A percentile compares a stretch with the other conserved stretches of the same genome.
These are phyloP conservation scores for Coccomyxa subellipsoidea DNA, from an alignment of 163 green algal genomes.

Conservation along the genomic window DNA sequence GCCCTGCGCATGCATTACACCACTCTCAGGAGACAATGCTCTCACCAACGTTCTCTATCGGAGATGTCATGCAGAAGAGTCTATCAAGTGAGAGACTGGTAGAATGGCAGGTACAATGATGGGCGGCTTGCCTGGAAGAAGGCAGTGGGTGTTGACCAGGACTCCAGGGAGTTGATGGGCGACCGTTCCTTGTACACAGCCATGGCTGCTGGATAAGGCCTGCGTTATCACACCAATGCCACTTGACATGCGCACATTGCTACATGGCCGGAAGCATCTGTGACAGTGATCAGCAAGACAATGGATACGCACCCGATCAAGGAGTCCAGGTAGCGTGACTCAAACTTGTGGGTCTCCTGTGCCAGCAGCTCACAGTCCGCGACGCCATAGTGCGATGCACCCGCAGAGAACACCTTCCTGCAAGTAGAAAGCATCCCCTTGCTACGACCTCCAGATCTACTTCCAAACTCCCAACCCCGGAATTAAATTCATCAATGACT, in stretches of 20 bases:
- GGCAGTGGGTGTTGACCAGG: conserved; percentile 49
- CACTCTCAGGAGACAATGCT: not conserved
- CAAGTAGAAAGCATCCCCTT: too few species aligned
- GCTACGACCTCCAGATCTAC: too few species aligned
- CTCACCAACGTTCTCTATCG: too few species aligned
- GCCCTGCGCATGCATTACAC: conserved; percentile 39
- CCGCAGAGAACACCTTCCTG: conserved; percentile 71
- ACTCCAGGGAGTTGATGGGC: conserved; percentile 61
- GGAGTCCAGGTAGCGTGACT: conserved; percentile 71
- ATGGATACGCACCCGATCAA: conserved; percentile 47
- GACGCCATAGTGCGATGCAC: conserved; percentile 69
- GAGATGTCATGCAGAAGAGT: not conserved
- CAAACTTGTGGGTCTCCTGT: conserved; percentile 77
- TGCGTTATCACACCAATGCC: not conserved
- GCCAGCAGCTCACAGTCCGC: conserved; percentile 62
- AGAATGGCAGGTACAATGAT: not conserved
- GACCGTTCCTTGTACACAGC: conserved; percentile 52
- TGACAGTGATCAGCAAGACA: not conserved
- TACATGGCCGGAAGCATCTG: not conserved
- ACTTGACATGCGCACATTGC: not conserved
- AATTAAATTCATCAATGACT: too few species aligned
- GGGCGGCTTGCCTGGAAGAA: conserved; percentile 64
- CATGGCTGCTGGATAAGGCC: conserved; percentile 51
- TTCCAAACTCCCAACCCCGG: too few species aligned
- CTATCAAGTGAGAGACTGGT: not conserved